Base-by-base conservation (phyloP, 176 grass and related monocot species). In the Triticum dicoccoides region DNA sequence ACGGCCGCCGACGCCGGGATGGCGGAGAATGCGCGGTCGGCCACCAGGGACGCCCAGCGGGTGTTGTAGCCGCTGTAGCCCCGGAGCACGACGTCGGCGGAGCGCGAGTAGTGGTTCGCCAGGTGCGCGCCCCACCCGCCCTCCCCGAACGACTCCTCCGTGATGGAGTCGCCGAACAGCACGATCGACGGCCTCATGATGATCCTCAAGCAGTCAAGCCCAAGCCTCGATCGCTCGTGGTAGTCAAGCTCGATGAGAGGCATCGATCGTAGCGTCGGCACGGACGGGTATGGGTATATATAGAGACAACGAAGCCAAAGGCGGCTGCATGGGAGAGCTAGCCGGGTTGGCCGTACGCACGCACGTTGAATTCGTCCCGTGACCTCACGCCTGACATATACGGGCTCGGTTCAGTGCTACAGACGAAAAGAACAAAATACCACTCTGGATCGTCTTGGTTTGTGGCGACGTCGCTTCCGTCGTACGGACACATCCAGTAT, bases 1-100 rank as follows among this genome's bases (percentile, higher is more conserved):
- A 90, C 82, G 6, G 77, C 20, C 4, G 29, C 14, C 23, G 42
- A 13, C 12, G 33, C 68, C 34, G 14, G 2, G 24, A 91, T 9
- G 64, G 75, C 65, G 8, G 74, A 85, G 14, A 87, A 75, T 11
- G 77, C 91, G 34, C 58, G 83, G 25, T 5, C 67, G 4, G 77
- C 79, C 20, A 89, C 78, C 41, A 73, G 73, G 21, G 92, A 67
- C 12, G 81, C 91, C 89, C 88, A 95, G 18, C 91, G 78, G 20
- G 94, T 88, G 86, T 93, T 95, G 84, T 93, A 95, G 14, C 91
- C 94, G 81, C 91, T 95, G 89, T 91, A 96, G 5, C 94, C 94
- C 6, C 89, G 89, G 21, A 93, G 94, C 45, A 97, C 30, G 49
- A 93, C 82, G 84, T 93, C 92, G 83, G 83, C 89, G 77, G 87